A percentile compares a stretch with the other conserved stretches of the same genome.
Evolutionary conservation across 208 protist species (phyloP).

Genomic region (Borovskyia barvae): DNA sequence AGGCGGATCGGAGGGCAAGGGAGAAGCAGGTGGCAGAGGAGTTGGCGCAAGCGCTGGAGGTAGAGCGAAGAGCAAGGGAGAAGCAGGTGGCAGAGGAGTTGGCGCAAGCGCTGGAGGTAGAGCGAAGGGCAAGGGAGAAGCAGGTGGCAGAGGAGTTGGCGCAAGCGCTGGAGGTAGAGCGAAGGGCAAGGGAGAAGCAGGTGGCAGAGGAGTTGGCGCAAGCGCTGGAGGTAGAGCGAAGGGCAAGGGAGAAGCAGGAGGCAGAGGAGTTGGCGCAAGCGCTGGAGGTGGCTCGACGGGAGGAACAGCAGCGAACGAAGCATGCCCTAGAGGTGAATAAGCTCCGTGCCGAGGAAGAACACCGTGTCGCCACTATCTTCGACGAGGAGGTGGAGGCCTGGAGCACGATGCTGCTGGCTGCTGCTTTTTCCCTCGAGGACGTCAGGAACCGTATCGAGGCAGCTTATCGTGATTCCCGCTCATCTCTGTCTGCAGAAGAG

Average conservation of each 20-base stretch:
- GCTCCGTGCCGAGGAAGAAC: constrained; percentile 12
- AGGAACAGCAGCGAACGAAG: constrained; percentile 3
- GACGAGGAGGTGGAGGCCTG: neutral
- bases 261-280: neutral
- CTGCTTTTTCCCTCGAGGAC: neutral
- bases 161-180: neutral
- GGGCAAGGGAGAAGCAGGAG: neutral
- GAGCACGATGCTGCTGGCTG: constrained; percentile 1
- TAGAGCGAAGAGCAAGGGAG: neutral
- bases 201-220: neutral
- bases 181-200: neutral
- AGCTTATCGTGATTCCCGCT: neutral
- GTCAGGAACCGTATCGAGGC: neutral
- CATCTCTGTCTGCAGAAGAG: constrained; percentile 11
- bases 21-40: neutral
- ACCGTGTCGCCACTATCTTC: neutral
- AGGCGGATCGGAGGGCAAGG: neutral
- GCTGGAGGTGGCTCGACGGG: neutral
- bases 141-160: neutral
- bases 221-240: too few relatives aligned
- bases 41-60: neutral
- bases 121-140: neutral
- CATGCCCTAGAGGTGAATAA: neutral
- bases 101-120: neutral
- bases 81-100: neutral